phyloP scores from a whole-genome alignment of 129 eudicot genomes.

The Saposhnikovia divaricata region DNA sequence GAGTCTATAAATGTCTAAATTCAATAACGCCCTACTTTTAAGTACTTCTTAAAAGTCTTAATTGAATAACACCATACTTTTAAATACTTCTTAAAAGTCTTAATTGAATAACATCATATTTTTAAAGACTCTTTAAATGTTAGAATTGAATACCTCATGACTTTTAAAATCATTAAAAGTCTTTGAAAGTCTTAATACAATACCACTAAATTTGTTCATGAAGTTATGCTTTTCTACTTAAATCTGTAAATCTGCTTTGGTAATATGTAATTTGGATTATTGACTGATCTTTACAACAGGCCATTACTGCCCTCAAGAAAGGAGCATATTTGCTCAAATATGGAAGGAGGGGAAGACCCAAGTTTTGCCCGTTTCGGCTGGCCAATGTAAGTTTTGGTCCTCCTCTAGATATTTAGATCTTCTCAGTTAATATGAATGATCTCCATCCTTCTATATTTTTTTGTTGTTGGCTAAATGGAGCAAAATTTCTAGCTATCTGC shows the following conservation, averaged over 20 bases:
- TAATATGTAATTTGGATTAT: conserved; percentile 17
- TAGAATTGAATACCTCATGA: no score
- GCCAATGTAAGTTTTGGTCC: conserved; percentile 53
- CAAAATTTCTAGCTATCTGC: neutral
- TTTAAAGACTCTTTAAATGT: no score
- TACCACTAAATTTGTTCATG: neutral
- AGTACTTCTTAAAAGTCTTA: no score
- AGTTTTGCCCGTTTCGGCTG: conserved; percentile 88
- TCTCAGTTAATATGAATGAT: neutral
- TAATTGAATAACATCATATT: no score
- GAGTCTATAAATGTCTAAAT: no score
- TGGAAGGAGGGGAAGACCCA: conserved; percentile 96
- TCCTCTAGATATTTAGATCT: neutral
- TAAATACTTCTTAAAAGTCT: no score
- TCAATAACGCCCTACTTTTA: no score
- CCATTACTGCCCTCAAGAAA: conserved; percentile 93
- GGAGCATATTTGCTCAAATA: conserved; percentile 88
- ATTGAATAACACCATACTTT: no score
- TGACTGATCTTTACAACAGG: conserved; percentile 50
- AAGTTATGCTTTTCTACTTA: neutral
- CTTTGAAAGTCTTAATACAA: no score
- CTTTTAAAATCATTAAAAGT: no score
- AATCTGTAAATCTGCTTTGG: neutral
- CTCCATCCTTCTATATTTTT: neutral
- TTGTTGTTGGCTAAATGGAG: neutral